These are phyloP conservation scores for Cladorrhinum samala DNA, from an alignment of 495 filamentous ascomycete genomes.

Conservation along the genomic window DNA sequence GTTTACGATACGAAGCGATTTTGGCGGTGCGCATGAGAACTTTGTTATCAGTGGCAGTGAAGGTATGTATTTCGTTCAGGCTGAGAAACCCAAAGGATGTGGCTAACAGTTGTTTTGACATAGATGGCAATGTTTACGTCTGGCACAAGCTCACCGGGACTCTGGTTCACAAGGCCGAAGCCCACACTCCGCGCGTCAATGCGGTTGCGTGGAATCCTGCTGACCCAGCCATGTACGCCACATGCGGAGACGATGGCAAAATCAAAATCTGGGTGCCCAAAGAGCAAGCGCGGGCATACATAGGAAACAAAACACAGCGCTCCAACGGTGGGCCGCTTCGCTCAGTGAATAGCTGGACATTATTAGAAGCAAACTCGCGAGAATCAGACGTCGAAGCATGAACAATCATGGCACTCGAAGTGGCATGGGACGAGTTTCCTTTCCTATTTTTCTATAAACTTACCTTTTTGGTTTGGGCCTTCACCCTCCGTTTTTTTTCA, in stretches of 20 bases:
- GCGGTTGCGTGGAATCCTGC: slow-evolving; percentile 86
- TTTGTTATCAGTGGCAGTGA: slow-evolving; percentile 90
- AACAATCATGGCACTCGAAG: too few species aligned
- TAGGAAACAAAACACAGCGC: not conserved
- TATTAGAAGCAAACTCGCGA: not conserved
- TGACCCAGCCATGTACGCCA: slow-evolving; percentile 80
- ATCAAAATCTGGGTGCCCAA: slow-evolving; percentile 57
- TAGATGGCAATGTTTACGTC: slow-evolving; percentile 56
- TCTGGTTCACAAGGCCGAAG: slow-evolving; percentile 68
- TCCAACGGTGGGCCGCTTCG: not conserved
- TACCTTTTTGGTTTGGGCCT: too few species aligned
- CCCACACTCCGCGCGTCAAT: slow-evolving; percentile 74
- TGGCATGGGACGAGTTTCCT: too few species aligned
- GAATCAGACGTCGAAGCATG: too few species aligned
- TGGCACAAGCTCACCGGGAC: slow-evolving; percentile 82
- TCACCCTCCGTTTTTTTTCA: too few species aligned
- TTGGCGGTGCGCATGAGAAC: slow-evolving; percentile 85
- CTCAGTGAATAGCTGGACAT: not conserved
- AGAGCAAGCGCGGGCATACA: not conserved
- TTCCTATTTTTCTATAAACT: too few species aligned
- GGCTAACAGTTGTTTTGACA: not conserved
- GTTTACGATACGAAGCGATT: slow-evolving; percentile 71
- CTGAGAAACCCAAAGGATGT: not conserved
- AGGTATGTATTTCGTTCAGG: slow-evolving; percentile 49
- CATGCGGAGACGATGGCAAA: slow-evolving; percentile 79